Conservation (phyloP, 352 stramenopile species). For the Phytophthora fragariaefolia region DNA sequence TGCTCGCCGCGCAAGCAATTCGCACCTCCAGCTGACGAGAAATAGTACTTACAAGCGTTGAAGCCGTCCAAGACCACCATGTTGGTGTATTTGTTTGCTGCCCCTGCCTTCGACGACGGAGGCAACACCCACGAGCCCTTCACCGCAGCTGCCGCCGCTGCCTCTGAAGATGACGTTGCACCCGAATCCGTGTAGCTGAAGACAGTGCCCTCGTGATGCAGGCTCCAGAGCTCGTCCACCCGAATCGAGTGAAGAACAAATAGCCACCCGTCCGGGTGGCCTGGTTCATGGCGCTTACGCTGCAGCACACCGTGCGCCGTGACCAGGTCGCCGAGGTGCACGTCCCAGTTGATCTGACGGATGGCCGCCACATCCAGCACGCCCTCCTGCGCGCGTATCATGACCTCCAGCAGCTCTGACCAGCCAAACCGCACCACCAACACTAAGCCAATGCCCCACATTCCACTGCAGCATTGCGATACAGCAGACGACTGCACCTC, state of each 20-base stretch:
- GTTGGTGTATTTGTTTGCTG: slow-evolving; percentile 80
- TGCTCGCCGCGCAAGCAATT: slow-evolving; percentile 72
- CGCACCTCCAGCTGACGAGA: slow-evolving; percentile 61
- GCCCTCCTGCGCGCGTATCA: slow-evolving; percentile 72
- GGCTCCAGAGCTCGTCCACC: slow-evolving; percentile 69
- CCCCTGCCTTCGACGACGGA: slow-evolving; percentile 55
- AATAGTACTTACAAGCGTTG: slow-evolving; percentile 90
- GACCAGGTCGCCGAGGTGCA: slow-evolving; percentile 77
- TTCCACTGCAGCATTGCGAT: not conserved
- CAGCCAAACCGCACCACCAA: not conserved
- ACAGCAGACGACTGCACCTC: slow-evolving; percentile 38
- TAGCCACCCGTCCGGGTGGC: slow-evolving; percentile 47
- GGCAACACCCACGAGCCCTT: slow-evolving; percentile 57
- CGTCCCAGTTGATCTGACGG: slow-evolving; percentile 80
- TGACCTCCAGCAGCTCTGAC: slow-evolving; percentile 79
- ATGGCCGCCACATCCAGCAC: slow-evolving; percentile 67
- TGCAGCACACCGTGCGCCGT: slow-evolving; percentile 49
- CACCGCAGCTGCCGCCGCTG: slow-evolving; percentile 10
- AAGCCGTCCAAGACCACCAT: slow-evolving; percentile 82
- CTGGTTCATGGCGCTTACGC: slow-evolving; percentile 44
- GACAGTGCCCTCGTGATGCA: slow-evolving; percentile 49
- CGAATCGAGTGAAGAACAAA: slow-evolving; percentile 55
- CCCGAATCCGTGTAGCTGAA: slow-evolving; percentile 57
- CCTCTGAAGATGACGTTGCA: slow-evolving; percentile 1
- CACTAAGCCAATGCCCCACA: not conserved